phyloP scores from a whole-genome alignment of 1,284 basidiomycete species.

The Pseudozyma flocculosa region DNA sequence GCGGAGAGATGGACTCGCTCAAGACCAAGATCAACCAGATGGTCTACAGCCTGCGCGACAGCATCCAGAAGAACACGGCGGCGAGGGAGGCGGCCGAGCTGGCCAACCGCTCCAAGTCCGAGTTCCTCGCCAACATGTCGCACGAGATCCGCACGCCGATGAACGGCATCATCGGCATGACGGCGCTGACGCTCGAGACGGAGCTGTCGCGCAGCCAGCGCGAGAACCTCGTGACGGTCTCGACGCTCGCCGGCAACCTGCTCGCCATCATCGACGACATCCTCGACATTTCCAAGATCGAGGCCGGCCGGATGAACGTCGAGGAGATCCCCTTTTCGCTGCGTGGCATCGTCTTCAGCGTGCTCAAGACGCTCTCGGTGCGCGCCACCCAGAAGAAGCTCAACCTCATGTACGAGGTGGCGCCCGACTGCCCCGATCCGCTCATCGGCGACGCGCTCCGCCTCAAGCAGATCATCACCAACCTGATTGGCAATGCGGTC shows the following conservation, averaged over 20 bases:
- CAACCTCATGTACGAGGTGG: constrained; percentile 94
- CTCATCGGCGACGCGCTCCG: constrained; percentile 94
- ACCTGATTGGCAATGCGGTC: constrained; percentile 53
- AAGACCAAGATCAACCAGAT: constrained; percentile 99
- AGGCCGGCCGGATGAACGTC: constrained; percentile 99
- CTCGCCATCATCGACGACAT: constrained; percentile 78
- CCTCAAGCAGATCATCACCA: constrained; percentile 58
- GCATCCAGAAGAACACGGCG: constrained; percentile 97
- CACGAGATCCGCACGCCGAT: constrained; percentile 58
- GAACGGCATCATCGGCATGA: constrained; percentile 93
- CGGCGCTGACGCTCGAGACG: constrained; percentile 91
- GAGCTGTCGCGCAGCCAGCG: constrained; percentile 84
- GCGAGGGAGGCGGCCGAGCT: constrained; percentile 96
- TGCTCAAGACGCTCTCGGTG: constrained; percentile 96
- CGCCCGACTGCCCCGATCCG: constrained; percentile 92
- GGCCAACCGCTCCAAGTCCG: constrained; percentile 87
- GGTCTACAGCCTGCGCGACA: constrained; percentile 96
- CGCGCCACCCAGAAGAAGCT: constrained; percentile 96
- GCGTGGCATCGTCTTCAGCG: constrained; percentile 92
- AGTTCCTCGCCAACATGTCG: constrained; percentile 67
- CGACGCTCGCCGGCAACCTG: constrained; percentile 87
- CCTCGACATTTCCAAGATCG: constrained; percentile 61
- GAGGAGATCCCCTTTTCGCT: constrained; percentile 98
- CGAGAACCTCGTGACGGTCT: constrained; percentile 93
- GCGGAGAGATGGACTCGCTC: constrained; percentile 97